phyloP scores from a whole-genome alignment of 2,329 filamentous ascomycete species.

The Exophiala alcalophila region DNA sequence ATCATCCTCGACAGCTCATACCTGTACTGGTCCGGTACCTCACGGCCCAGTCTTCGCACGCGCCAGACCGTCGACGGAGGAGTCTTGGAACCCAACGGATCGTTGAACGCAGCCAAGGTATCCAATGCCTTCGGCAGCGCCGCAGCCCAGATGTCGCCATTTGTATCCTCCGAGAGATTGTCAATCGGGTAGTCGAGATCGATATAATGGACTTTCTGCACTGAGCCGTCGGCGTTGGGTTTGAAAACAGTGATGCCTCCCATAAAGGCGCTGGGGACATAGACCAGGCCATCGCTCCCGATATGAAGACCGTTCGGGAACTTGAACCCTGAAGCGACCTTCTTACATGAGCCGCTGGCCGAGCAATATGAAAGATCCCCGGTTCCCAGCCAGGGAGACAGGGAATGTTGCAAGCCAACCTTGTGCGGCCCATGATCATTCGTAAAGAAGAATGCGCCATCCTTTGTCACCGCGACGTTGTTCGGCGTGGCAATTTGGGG shows the following conservation, averaged over 20 bases:
- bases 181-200: constrained; percentile 35
- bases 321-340: constrained; percentile 27
- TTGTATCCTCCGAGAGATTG: constrained; percentile 38
- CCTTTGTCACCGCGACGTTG: constrained; percentile 35
- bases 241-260: constrained; percentile 31
- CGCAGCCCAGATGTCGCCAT: constrained; percentile 38
- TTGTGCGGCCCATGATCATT: constrained; percentile 38
- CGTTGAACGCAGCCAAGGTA: constrained; percentile 26
- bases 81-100: constrained; percentile 26
- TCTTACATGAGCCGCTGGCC: constrained; percentile 17
- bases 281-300: constrained; percentile 36
- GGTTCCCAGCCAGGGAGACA: constrained; percentile 17
- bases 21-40: constrained; percentile 9
- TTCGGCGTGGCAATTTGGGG: constrained; percentile 39
- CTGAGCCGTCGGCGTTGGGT: constrained; percentile 11
- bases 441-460: constrained; percentile 38
- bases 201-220: constrained; percentile 28
- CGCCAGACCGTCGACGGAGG: constrained; percentile 30
- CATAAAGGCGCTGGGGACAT: constrained; percentile 34
- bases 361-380: constrained; percentile 32
- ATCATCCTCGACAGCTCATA: constrained; percentile 35
- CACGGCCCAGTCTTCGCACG: constrained; percentile 27
- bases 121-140: constrained; percentile 33
- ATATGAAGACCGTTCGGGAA: constrained; percentile 37
- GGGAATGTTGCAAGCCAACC: constrained; percentile 29